Evolutionary conservation across 23 red algal genomes (phyloP).

Genomic region (Gracilaria domingensis): DNA sequence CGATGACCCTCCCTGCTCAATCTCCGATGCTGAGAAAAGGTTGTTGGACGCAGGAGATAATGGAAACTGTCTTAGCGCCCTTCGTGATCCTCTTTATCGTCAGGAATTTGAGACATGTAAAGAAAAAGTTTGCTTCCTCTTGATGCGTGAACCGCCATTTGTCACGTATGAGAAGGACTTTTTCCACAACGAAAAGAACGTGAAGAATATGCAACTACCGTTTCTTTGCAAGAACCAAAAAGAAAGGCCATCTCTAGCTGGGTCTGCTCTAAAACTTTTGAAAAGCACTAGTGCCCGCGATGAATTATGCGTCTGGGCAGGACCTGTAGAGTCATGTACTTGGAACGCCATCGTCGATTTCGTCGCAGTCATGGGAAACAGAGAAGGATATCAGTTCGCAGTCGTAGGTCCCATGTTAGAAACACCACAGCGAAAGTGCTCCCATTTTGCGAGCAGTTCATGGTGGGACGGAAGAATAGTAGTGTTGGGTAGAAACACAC

Average conservation of each 20-base stretch:
- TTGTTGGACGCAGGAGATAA: not conserved
- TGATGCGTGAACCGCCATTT: not conserved
- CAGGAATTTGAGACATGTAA: conserved; percentile 1
- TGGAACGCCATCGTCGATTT: conserved; percentile 39
- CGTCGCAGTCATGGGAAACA: not conserved
- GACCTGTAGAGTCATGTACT: conserved; percentile 13
- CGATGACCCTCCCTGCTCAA: not conserved
- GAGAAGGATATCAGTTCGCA: conserved; percentile 33
- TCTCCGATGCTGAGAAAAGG: not conserved
- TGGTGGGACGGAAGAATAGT: conserved; percentile 25
- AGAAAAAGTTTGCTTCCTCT: not conserved
- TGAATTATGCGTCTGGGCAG: conserved; percentile 33
- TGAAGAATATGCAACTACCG: conserved; percentile 1
- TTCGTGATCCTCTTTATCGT: not conserved
- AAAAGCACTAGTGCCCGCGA: not conserved
- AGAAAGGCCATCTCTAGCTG: not conserved
- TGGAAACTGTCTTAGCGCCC: conserved; percentile 7
- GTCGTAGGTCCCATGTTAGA: conserved; percentile 32
- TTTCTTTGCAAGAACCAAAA: not conserved
- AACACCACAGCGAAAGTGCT: conserved; percentile 29
- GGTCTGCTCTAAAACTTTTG: not conserved
- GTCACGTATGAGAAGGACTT: not conserved
- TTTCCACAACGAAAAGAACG: not conserved
- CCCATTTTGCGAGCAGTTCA: conserved; percentile 26
- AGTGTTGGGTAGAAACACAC: not conserved